A percentile compares a stretch with the other conserved stretches of the same genome.
Conservation (phyloP, 805 yeast species). For the Candida orba region DNA sequence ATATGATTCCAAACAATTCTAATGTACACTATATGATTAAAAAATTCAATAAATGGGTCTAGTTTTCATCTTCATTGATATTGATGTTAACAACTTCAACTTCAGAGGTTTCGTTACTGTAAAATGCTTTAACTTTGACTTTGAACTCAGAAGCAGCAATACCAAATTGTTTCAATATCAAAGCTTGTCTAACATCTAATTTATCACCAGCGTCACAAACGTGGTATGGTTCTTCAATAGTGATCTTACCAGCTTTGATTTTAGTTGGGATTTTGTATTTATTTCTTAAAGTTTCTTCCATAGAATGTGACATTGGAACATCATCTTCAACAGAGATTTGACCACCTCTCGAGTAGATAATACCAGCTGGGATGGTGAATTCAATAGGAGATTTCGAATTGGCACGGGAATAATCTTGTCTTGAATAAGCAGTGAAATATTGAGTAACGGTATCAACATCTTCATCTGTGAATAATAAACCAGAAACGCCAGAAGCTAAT, state of each 20-base stretch:
- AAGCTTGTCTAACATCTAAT: constrained; percentile 84
- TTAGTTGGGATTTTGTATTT: constrained; percentile 87
- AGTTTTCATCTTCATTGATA: constrained; percentile 22
- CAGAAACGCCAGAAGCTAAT: constrained; percentile 69
- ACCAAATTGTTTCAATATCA: constrained; percentile 91
- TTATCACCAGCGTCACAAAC: constrained; percentile 78
- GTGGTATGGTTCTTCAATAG: constrained; percentile 62
- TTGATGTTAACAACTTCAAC: constrained; percentile 28
- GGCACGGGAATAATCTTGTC: constrained; percentile 83
- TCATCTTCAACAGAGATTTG: constrained; percentile 86
- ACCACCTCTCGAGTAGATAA: constrained; percentile 93
- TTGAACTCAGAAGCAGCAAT: constrained; percentile 89
- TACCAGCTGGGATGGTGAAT: constrained; percentile 83
- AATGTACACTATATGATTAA: constrained; percentile 7
- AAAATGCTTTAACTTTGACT: constrained; percentile 72
- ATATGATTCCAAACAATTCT: constrained; percentile 1
- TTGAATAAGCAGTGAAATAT: constrained; percentile 75
- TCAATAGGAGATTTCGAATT: constrained; percentile 78
- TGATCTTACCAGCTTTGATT: constrained; percentile 83
- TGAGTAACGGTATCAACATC: constrained; percentile 78
- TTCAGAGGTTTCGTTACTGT: constrained; percentile 49
- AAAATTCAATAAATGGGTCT: not conserved
- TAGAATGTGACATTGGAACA: constrained; percentile 92
- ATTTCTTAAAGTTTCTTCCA: constrained; percentile 88
- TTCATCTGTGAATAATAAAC: constrained; percentile 86